These are phyloP conservation scores for Wickerhamiella alocasiicola DNA, from an alignment of 805 yeast genomes.

Conservation along the genomic window DNA sequence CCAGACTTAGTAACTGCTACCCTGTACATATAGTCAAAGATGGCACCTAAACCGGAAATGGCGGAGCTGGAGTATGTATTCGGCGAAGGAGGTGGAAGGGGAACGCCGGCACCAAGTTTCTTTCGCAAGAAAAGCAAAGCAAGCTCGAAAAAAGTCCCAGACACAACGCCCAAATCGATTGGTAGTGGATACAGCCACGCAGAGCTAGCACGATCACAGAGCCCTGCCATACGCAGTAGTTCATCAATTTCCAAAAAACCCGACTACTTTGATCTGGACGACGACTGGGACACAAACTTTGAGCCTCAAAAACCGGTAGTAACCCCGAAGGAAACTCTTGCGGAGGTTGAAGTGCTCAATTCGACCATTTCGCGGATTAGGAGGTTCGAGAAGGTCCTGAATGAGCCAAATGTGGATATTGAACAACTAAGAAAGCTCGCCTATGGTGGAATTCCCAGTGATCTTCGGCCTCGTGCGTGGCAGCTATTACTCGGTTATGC, in stretches of 20 bases:
- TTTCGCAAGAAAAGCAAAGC: constrained; percentile 29
- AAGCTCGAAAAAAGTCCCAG: constrained; percentile 16
- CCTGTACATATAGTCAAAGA: neutral
- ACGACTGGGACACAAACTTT: constrained; percentile 83
- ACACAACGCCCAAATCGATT: constrained; percentile 29
- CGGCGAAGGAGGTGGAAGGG: constrained; percentile 57
- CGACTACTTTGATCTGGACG: constrained; percentile 60
- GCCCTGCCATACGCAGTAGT: neutral
- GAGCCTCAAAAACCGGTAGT: constrained; percentile 25
- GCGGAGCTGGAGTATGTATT: constrained; percentile 42
- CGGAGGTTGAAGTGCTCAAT: constrained; percentile 44
- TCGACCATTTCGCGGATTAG: constrained; percentile 49
- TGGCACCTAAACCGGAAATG: constrained; percentile 18
- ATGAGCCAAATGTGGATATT: constrained; percentile 44
- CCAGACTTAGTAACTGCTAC: no score
- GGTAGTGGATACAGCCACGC: constrained; percentile 49
- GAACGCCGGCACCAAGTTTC: constrained; percentile 44
- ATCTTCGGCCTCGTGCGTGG: constrained; percentile 77
- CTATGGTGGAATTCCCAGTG: constrained; percentile 89
- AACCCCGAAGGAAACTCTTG: constrained; percentile 17
- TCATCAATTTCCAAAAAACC: neutral
- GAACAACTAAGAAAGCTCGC: constrained; percentile 62
- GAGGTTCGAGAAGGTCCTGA: constrained; percentile 53
- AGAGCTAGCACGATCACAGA: constrained; percentile 23
- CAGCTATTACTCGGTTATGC: constrained; percentile 79